Base-by-base conservation (phyloP, 164 flowering plant genomes). In the Macadamia integrifolia region DNA sequence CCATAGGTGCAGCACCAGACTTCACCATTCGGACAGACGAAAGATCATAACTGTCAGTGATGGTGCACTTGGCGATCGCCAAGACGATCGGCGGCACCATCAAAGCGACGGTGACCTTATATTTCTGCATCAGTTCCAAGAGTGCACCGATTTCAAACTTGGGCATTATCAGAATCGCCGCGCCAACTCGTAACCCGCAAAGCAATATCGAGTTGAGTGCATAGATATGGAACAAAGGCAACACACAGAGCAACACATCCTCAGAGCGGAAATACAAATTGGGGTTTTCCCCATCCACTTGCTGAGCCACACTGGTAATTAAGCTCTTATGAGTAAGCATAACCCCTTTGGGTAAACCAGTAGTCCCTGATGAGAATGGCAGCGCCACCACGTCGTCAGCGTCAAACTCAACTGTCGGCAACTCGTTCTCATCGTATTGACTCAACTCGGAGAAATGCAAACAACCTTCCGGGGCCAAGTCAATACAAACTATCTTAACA, bases 271-370 rank as follows among this genome's bases (percentile, higher is more conserved):
- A 68, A 42, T 88, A 83, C 60, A 90, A 69, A 35, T 91, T 88
- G 0, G 98, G 98, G 55, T 93, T 93, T n/a, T 93, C 98, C 1
- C 98, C 98, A 53, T 90, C 98, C 0, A 91, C 97, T 55, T 90
- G 96, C 68, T 93, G 98, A 0, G 96, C 96, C 9, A 90, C 89
- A 69, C 93, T 87, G 0, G 98, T 90, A 7, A 91, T 85, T 12
- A 84, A 69, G 5, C 92, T 84, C 64, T 79, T 79, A 71, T 93
- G 98, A 1, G 92, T 93, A 42, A 93, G 69, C 96, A 89, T 89
- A 23, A 88, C 98, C 2, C 97, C 98, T 66, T 93, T 93, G 0
- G 98, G 97, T 6, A 93, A 72, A n/a, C 98, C 97, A 0, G 98
- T 91, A 1, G 98, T 93, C 1, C 98, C 98, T 1, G 98, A 93